These are phyloP conservation scores for Mycena alexandri DNA, from an alignment of 768 basidiomycete species.

Conservation along the genomic window DNA sequence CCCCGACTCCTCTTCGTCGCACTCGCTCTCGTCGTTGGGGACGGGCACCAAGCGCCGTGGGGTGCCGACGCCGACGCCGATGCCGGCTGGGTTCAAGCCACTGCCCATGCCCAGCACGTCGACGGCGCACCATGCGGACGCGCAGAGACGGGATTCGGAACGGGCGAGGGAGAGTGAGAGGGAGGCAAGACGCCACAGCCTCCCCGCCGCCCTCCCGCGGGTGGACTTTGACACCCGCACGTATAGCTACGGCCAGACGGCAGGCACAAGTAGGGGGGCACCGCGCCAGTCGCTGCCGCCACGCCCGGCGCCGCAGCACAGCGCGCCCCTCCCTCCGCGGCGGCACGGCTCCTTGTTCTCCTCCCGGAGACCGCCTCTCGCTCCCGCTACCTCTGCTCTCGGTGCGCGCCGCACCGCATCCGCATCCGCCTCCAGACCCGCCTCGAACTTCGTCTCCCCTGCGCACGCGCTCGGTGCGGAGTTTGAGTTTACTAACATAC, in stretches of 20 bases:
- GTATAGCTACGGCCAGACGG: not conserved
- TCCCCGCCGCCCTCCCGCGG: conserved; percentile 20
- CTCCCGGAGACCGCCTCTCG: not conserved
- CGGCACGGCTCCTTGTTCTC: conserved; percentile 24
- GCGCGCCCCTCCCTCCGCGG: conserved; percentile 7
- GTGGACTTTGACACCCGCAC: conserved; percentile 21
- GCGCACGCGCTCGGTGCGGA: too few species aligned
- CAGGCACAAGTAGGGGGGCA: not conserved
- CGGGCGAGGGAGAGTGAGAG: too few species aligned
- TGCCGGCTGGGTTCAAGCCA: not conserved
- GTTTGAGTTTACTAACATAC: conserved; percentile 30
- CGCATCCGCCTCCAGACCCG: too few species aligned
- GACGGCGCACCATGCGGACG: not conserved
- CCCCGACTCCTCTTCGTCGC: not conserved
- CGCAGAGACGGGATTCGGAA: too few species aligned
- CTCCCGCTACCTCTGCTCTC: not conserved
- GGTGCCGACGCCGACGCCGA: not conserved
- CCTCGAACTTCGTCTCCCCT: not conserved
- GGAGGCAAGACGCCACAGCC: conserved; percentile 26
- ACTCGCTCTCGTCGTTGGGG: not conserved
- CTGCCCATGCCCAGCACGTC: too few species aligned
- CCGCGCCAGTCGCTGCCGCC: conserved; percentile 33
- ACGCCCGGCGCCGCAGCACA: not conserved
- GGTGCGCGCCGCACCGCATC: not conserved
- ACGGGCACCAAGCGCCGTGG: not conserved